Percentiles rank a stretch among this genome's conserved stretches.
phyloP scores from a whole-genome alignment of 2,329 filamentous ascomycete species.

The Botrytis cinerea region DNA sequence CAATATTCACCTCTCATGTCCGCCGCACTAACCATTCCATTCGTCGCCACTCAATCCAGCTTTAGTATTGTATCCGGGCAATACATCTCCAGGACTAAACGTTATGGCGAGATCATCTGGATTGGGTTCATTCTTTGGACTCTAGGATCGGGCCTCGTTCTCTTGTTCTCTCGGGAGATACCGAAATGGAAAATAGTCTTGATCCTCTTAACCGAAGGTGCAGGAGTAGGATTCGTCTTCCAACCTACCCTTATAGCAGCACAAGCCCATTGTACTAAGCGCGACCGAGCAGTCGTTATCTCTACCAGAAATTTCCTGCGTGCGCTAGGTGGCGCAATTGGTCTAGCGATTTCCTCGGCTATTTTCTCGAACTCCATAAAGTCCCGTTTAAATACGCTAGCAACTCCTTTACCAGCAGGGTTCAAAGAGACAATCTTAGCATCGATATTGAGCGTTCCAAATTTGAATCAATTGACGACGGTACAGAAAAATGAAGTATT shows the following conservation, averaged over 20 bases:
- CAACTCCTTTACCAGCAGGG: constrained; percentile 29
- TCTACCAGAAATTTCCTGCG: constrained; percentile 64
- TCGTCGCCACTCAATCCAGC: constrained; percentile 51
- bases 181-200: constrained; percentile 51
- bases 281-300: constrained; percentile 62
- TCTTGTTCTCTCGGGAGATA: constrained; percentile 51
- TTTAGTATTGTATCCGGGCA: constrained; percentile 54
- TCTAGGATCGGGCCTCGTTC: constrained; percentile 54
- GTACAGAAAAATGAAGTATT: constrained; percentile 45
- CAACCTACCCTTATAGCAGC: constrained; percentile 56
- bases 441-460: constrained; percentile 36
- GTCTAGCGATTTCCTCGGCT: constrained; percentile 58
- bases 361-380: constrained; percentile 46
- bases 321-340: constrained; percentile 58
- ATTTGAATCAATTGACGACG: constrained; percentile 29
- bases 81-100: constrained; percentile 57
- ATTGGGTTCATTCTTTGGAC: constrained; percentile 43
- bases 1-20: constrained; percentile 46
- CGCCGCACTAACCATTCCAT: constrained; percentile 52
- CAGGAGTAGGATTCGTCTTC: constrained; percentile 54
- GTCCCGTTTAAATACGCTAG: constrained; percentile 26
- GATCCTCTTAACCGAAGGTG: constrained; percentile 52
- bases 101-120: constrained; percentile 62
- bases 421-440: constrained; percentile 32
- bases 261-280: constrained; percentile 58